phyloP scores from a whole-genome alignment of 352 stramenopile species.

The Globisporangium viniferum region DNA sequence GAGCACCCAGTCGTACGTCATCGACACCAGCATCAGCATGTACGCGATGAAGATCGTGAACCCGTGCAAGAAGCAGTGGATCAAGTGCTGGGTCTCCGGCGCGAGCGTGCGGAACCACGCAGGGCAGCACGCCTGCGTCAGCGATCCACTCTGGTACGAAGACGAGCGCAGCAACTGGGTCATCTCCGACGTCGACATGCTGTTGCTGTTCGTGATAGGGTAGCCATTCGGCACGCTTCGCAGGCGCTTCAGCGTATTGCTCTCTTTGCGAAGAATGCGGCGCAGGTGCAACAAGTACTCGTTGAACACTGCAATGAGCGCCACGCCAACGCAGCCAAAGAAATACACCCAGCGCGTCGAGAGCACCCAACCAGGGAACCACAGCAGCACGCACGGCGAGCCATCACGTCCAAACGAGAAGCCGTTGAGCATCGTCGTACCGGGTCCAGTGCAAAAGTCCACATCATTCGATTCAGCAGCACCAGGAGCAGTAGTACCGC shows the following conservation, averaged over 20 bases:
- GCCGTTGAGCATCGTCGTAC: conserved; percentile 75
- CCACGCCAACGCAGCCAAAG: conserved; percentile 47
- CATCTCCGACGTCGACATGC: conserved; percentile 19
- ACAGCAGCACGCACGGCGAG: conserved; percentile 61
- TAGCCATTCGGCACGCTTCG: conserved; percentile 10
- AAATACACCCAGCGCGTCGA: conserved; percentile 52
- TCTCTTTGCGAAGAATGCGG: conserved; percentile 62
- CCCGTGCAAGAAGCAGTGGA: conserved; percentile 56
- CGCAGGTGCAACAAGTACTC: conserved; percentile 72
- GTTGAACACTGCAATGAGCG: conserved; percentile 61
- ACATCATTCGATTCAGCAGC: neutral
- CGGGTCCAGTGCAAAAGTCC: conserved; percentile 52
- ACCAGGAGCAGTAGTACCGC: neutral
- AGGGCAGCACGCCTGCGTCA: conserved; percentile 33
- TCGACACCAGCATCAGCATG: conserved; percentile 79
- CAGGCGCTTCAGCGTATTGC: conserved; percentile 39
- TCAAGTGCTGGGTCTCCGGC: conserved; percentile 46
- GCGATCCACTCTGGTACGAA: conserved; percentile 25
- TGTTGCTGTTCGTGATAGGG: conserved; percentile 13
- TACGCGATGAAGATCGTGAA: conserved; percentile 66
- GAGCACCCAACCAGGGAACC: conserved; percentile 73
- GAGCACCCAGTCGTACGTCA: conserved; percentile 73
- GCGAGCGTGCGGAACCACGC: conserved; percentile 56
- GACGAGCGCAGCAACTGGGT: conserved; percentile 44
- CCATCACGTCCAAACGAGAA: conserved; percentile 42